phyloP scores from a whole-genome alignment of 2,329 filamentous ascomycete species.

The Paecilomyces sp. region DNA sequence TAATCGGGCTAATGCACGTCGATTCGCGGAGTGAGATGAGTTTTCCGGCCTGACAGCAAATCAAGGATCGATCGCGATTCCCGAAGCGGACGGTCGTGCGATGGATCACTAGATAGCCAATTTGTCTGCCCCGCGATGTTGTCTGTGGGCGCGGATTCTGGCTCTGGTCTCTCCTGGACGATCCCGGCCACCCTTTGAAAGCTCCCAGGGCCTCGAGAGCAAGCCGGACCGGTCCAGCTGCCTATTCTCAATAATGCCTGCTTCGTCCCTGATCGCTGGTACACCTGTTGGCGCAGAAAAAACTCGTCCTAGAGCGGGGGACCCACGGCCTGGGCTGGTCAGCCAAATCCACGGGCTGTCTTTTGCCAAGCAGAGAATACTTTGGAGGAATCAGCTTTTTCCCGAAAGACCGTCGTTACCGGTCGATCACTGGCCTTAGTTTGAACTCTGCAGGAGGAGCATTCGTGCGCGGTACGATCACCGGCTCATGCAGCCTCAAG shows the following conservation, averaged over 20 bases:
- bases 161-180: neutral
- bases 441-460: neutral
- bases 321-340: neutral
- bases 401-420: neutral
- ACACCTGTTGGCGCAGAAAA: neutral
- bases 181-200: neutral
- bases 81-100: neutral
- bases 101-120: neutral
- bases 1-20: neutral
- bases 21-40: neutral
- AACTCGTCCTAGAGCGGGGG: neutral
- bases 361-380: neutral
- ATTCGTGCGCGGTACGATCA: neutral
- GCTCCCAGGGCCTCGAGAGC: neutral
- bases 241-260: neutral
- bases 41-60: neutral
- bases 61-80: neutral
- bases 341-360: neutral
- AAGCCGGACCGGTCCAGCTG: neutral
- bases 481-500: neutral
- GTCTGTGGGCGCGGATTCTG: neutral
- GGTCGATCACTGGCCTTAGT: slow-evolving; percentile 1
- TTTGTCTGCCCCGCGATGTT: neutral
- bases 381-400: neutral
- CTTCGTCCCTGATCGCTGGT: neutral